Conservation (phyloP, 768 basidiomycete genomes). For the Boletellus emodensis region DNA sequence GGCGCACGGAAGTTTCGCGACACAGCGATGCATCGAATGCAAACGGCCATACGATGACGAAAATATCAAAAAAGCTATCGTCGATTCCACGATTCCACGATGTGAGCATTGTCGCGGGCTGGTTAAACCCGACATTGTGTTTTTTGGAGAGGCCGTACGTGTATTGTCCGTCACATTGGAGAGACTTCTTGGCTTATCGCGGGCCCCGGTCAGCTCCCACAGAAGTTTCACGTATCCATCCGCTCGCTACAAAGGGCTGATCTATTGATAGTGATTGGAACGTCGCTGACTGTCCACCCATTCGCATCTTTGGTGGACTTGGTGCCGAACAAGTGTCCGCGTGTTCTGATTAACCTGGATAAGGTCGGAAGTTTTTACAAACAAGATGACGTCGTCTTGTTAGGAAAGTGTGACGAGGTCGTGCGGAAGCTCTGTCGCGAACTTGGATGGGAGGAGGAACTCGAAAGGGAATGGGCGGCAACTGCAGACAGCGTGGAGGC, state of each 20-base stretch:
- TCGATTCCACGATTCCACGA: slow-evolving; percentile 51
- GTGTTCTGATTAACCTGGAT: slow-evolving; percentile 89
- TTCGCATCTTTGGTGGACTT: slow-evolving; percentile 74
- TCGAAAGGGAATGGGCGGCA: slow-evolving; percentile 51
- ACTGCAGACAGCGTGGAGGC: slow-evolving; percentile 36
- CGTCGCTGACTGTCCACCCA: slow-evolving; percentile 81
- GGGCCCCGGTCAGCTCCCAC: slow-evolving; percentile 57
- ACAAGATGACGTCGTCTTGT: slow-evolving; percentile 55
- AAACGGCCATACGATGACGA: slow-evolving; percentile 51
- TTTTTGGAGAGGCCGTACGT: slow-evolving; percentile 79
- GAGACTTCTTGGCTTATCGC: background rate
- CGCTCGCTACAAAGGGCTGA: slow-evolving; percentile 62
- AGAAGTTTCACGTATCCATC: slow-evolving; percentile 57
- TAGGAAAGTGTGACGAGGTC: slow-evolving; percentile 70
- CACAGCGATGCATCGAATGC: slow-evolving; percentile 81
- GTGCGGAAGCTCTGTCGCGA: slow-evolving; percentile 57
- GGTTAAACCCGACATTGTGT: slow-evolving; percentile 93
- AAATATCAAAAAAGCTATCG: slow-evolving; percentile 63
- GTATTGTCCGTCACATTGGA: background rate
- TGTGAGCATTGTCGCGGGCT: slow-evolving; percentile 69
- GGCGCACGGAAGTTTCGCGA: slow-evolving; percentile 94
- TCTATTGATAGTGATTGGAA: slow-evolving; percentile 87
- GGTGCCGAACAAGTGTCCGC: slow-evolving; percentile 57
- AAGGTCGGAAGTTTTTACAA: slow-evolving; percentile 64
- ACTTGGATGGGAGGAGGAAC: slow-evolving; percentile 72